Evolutionary conservation across 345 rosid genomes (phyloP).

Genomic region (Psidium guajava): DNA sequence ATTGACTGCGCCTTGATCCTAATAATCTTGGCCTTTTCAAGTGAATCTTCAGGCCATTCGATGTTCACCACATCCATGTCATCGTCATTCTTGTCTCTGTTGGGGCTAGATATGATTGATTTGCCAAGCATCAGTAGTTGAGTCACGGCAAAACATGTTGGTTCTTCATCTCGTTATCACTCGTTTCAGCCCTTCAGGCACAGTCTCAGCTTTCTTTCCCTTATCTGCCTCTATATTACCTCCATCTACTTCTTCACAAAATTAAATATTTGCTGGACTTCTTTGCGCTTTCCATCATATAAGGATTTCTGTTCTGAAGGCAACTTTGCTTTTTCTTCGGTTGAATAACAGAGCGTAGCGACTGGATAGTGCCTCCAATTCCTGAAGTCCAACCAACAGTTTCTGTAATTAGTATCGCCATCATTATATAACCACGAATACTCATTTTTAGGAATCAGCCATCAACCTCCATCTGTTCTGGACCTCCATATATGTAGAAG

Average conservation of each 20-base stretch:
- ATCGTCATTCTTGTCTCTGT: slow-evolving; percentile 51
- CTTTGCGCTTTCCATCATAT: slow-evolving; percentile 75
- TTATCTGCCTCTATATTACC: slow-evolving; percentile 40
- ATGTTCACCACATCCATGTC: slow-evolving; percentile 39
- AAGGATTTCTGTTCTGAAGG: slow-evolving; percentile 61
- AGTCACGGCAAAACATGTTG: slow-evolving; percentile 70
- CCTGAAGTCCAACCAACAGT: slow-evolving; percentile 36
- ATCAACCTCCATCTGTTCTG: slow-evolving; percentile 89
- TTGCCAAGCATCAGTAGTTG: slow-evolving; percentile 74
- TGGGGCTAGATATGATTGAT: slow-evolving; percentile 57
- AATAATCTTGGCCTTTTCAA: slow-evolving; percentile 78
- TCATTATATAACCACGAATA: slow-evolving; percentile 3
- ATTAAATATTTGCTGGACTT: slow-evolving; percentile 67
- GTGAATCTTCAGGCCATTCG: slow-evolving; percentile 88
- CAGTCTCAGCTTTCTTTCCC: slow-evolving; percentile 77
- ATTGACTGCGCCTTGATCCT: slow-evolving; percentile 57
- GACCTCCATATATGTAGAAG: slow-evolving; percentile 99
- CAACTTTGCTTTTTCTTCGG: slow-evolving; percentile 79
- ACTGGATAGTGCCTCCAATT: slow-evolving; percentile 83
- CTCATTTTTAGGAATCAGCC: slow-evolving; percentile 9
- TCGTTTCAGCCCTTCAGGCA: slow-evolving; percentile 27
- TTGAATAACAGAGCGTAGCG: slow-evolving; percentile 75
- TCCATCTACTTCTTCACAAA: slow-evolving; percentile 45
- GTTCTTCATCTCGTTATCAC: slow-evolving; percentile 64
- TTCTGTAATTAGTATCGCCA: background rate